Percentiles rank a stretch among this genome's conserved stretches.
These are phyloP conservation scores for Populus tremula DNA, from an alignment of 345 rosid genomes.

Conservation along the genomic window DNA sequence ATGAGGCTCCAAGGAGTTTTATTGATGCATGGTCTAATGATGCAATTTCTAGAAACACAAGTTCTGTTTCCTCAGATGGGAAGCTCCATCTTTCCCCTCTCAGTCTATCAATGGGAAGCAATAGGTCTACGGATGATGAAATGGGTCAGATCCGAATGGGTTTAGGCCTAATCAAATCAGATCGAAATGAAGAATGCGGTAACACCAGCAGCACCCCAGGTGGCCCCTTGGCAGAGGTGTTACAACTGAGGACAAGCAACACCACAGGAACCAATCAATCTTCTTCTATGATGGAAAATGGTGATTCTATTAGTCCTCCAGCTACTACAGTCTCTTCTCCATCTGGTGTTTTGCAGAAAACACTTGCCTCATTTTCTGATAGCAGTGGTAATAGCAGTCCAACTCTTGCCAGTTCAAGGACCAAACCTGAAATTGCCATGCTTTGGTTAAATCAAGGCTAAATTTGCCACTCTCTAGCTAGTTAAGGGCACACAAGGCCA, in stretches of 20 bases:
- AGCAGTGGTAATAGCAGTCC: conserved; percentile 58
- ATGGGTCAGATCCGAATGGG: conserved; percentile 43
- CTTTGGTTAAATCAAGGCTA: conserved; percentile 33
- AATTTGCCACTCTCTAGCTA: conserved; percentile 11
- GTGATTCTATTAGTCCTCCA: conserved; percentile 27
- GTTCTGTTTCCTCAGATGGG: conserved; percentile 38
- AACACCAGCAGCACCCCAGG: conserved; percentile 40
- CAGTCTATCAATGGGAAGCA: conserved; percentile 53
- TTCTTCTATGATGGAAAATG: conserved; percentile 22
- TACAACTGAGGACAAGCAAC: conserved; percentile 34
- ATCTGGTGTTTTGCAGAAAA: conserved; percentile 51
- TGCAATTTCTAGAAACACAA: conserved; percentile 21
- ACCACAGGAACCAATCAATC: conserved; percentile 13
- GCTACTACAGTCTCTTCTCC: conserved; percentile 50
- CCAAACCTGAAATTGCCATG: conserved; percentile 35
- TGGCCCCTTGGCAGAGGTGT: conserved; percentile 75
- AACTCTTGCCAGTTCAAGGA: conserved; percentile 28
- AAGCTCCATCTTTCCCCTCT: conserved; percentile 44
- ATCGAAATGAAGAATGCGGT: conserved; percentile 27
- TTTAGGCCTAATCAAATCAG: conserved; percentile 27
- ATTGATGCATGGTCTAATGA: conserved; percentile 59
- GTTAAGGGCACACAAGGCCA: background rate
- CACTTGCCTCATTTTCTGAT: conserved; percentile 54
- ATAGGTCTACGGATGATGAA: conserved; percentile 29
- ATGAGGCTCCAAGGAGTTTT: conserved; percentile 38